Conservation (phyloP, 2,329 filamentous ascomycete species). For the Colletotrichum sublineola region DNA sequence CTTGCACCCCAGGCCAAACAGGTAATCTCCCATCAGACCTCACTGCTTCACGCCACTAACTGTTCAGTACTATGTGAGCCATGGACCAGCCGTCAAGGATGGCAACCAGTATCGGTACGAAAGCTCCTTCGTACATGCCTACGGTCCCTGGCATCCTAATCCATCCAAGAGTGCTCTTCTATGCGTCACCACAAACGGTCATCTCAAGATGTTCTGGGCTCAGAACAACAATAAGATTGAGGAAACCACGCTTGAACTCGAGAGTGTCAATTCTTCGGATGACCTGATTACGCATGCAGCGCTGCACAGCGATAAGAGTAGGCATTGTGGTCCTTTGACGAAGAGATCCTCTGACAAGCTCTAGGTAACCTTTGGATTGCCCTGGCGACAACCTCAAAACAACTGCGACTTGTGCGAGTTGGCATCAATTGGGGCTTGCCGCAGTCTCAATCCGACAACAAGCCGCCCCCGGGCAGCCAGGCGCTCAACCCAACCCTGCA, state of each 20-base stretch:
- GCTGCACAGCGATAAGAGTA: constrained; percentile 80
- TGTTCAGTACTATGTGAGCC: constrained; percentile 58
- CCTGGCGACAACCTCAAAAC: constrained; percentile 76
- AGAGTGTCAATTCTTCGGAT: constrained; percentile 78
- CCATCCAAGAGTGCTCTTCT: constrained; percentile 80
- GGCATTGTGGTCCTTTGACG: constrained; percentile 45
- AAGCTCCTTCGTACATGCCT: constrained; percentile 72
- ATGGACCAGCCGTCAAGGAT: constrained; percentile 75
- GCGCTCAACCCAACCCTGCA: constrained; percentile 66
- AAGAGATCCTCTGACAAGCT: background rate
- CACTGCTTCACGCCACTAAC: constrained; percentile 11
- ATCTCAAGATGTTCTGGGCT: constrained; percentile 82
- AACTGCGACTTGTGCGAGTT: constrained; percentile 81
- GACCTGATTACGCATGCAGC: constrained; percentile 86
- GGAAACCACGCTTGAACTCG: constrained; percentile 80
- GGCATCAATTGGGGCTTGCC: constrained; percentile 79
- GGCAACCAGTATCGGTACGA: constrained; percentile 77
- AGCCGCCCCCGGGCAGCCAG: constrained; percentile 60
- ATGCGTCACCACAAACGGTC: constrained; percentile 80
- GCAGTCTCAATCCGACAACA: constrained; percentile 64
- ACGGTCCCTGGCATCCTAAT: constrained; percentile 80
- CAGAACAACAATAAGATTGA: constrained; percentile 80
- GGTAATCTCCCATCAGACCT: constrained; percentile 47
- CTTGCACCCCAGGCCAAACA: constrained; percentile 63
- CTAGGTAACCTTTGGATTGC: constrained; percentile 52